Conservation (phyloP, 768 basidiomycete genomes). For the Tricholoma hemisulphureum region DNA sequence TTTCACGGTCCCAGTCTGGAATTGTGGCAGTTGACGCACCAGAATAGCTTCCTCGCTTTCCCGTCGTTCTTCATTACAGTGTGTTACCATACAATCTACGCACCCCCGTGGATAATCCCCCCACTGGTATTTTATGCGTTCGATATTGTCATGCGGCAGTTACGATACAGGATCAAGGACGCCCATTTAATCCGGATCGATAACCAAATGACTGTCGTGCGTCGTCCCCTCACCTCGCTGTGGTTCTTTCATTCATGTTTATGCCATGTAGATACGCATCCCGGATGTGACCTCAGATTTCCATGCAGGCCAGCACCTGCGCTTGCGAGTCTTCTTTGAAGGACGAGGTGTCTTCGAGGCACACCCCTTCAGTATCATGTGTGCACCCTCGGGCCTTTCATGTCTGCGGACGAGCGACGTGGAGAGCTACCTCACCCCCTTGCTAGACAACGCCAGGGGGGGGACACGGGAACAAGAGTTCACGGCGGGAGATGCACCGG, state of each 20-base stretch:
- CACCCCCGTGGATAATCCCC: conserved; percentile 80
- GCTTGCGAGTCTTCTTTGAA: conserved; percentile 59
- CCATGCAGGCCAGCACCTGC: conserved; percentile 77
- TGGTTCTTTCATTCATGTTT: conserved; percentile 28
- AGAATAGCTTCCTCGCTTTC: conserved; percentile 52
- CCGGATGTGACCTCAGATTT: conserved; percentile 62
- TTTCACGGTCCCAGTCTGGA: too few species aligned
- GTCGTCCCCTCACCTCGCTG: conserved; percentile 35
- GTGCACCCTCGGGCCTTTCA: conserved; percentile 47
- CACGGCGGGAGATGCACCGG: background rate
- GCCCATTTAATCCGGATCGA: conserved; percentile 64
- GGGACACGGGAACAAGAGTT: background rate
- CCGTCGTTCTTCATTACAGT: conserved; percentile 66
- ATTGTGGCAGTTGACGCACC: too few species aligned
- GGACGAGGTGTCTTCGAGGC: conserved; percentile 68
- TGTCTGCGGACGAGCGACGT: conserved; percentile 15
- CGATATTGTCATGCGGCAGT: conserved; percentile 69
- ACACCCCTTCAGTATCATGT: conserved; percentile 77
- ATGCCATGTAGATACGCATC: conserved; percentile 51
- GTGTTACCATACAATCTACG: conserved; percentile 82
- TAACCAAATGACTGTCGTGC: conserved; percentile 69
- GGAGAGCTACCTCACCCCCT: conserved; percentile 2
- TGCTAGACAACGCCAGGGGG: background rate
- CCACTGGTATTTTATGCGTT: conserved; percentile 77
- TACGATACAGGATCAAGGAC: conserved; percentile 74